phyloP scores from a whole-genome alignment of 345 rosid species.

The Salix viminalis region DNA sequence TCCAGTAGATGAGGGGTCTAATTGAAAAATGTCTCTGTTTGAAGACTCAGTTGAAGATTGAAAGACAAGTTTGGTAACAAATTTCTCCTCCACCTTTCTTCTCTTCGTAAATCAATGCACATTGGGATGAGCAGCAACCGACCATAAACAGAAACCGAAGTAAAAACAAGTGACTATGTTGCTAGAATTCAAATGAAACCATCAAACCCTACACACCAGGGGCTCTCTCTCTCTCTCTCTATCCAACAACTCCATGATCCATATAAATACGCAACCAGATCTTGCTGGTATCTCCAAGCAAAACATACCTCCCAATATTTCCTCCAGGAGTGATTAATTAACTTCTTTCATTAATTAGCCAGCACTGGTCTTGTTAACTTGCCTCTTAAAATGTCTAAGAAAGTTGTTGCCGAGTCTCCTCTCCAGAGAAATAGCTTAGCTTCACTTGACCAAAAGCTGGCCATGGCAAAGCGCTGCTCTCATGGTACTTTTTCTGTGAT shows the following conservation, averaged over 20 bases:
- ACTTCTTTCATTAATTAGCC: not conserved
- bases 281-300: not conserved
- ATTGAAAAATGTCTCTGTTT: too few species aligned
- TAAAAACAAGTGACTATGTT: slow-evolving; percentile 29
- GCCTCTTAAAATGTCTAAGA: slow-evolving; percentile 37
- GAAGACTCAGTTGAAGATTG: not conserved
- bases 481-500: slow-evolving; percentile 28
- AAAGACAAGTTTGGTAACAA: not conserved
- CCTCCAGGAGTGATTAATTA: not conserved
- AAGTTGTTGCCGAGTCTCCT: slow-evolving; percentile 42
- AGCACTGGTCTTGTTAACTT: not conserved
- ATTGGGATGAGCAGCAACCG: slow-evolving; percentile 9
- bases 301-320: not conserved
- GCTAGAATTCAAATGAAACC: slow-evolving; percentile 32
- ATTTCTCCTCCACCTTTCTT: not conserved
- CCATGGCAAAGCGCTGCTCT: slow-evolving; percentile 59
- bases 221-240: not conserved
- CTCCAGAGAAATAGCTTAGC: slow-evolving; percentile 41
- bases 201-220: slow-evolving; percentile 25
- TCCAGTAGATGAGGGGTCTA: not conserved
- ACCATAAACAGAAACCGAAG: slow-evolving; percentile 11
- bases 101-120: not conserved
- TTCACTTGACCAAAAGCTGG: slow-evolving; percentile 53
- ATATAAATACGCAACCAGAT: slow-evolving; percentile 21
- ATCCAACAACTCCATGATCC: not conserved